Conservation (phyloP, 2,329 filamentous ascomycete species). For the Sclerotinia glacialis region DNA sequence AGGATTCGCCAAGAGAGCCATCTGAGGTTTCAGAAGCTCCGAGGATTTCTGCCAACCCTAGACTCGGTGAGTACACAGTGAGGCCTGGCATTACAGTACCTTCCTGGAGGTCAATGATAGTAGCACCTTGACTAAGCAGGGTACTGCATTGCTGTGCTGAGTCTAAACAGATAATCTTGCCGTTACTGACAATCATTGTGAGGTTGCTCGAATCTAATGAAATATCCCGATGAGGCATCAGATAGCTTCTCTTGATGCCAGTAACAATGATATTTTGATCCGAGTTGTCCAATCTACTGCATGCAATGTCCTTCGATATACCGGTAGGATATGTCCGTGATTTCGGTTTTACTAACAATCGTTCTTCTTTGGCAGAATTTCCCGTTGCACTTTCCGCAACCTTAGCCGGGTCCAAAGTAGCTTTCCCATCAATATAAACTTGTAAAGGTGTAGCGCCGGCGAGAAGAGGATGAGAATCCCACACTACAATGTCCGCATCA, state of each 20-base stretch:
- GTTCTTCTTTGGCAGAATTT: constrained; percentile 4
- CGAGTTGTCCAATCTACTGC: constrained; percentile 22
- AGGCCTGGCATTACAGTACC: constrained; percentile 50
- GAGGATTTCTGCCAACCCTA: constrained; percentile 52
- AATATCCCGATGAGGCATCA: constrained; percentile 32
- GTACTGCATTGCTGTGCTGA: constrained; percentile 38
- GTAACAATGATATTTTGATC: constrained; percentile 40
- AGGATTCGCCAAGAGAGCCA: constrained; percentile 41
- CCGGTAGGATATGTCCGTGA: constrained; percentile 30
- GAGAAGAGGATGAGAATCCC: constrained; percentile 48
- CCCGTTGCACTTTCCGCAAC: constrained; percentile 37
- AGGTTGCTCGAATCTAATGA: constrained; percentile 29
- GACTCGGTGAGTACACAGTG: constrained; percentile 47
- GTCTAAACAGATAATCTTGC: constrained; percentile 44
- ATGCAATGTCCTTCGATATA: neutral
- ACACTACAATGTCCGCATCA: constrained; percentile 51
- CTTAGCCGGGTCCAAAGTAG: constrained; percentile 40
- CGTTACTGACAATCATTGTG: constrained; percentile 44
- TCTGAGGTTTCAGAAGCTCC: constrained; percentile 47
- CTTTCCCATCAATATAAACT: constrained; percentile 48
- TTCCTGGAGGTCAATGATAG: constrained; percentile 43
- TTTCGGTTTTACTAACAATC: constrained; percentile 3
- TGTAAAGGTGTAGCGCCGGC: constrained; percentile 47
- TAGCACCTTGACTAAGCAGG: constrained; percentile 27
- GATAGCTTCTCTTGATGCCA: constrained; percentile 42